phyloP scores from a whole-genome alignment of 73 alveolate species.

The Tetrahymena borealis region DNA sequence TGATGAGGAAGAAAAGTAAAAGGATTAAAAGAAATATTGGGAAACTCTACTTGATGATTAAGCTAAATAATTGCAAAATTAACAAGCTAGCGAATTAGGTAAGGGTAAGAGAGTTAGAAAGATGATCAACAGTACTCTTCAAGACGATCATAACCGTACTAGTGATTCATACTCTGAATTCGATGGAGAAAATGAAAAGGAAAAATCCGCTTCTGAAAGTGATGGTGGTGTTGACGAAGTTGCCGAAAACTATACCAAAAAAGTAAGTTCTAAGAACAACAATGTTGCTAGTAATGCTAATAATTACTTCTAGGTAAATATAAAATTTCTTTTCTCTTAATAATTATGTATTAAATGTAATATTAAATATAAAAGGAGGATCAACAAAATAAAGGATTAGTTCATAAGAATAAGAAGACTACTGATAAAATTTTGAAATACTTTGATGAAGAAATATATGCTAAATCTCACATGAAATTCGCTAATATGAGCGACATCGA shows the following conservation, averaged over 20 bases:
- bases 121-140: conserved; percentile 8
- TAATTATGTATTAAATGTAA: too few species aligned
- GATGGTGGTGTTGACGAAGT: conserved; percentile 21
- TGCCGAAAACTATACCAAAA: not conserved
- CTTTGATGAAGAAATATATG: conserved; percentile 14
- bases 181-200: conserved; percentile 2
- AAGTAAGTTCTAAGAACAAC: not conserved
- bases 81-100: conserved; percentile 40
- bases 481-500: conserved; percentile 9
- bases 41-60: conserved; percentile 40
- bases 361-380: conserved; percentile 6
- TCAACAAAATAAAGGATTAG: not conserved
- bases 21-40: conserved; percentile 39
- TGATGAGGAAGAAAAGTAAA: conserved; percentile 8
- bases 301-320: not conserved
- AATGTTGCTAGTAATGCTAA: not conserved
- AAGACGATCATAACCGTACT: conserved; percentile 26
- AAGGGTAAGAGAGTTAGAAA: conserved; percentile 57
- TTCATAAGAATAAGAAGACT: conserved; percentile 8
- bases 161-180: not conserved
- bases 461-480: conserved; percentile 9
- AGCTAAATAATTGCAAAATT: conserved; percentile 19
- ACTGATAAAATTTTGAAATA: conserved; percentile 19
- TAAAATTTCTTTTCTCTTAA: not conserved
- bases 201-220: conserved; percentile 20